These are phyloP conservation scores for Xylariaceae sp. DNA, from an alignment of 2,329 filamentous ascomycete genomes.

Conservation along the genomic window DNA sequence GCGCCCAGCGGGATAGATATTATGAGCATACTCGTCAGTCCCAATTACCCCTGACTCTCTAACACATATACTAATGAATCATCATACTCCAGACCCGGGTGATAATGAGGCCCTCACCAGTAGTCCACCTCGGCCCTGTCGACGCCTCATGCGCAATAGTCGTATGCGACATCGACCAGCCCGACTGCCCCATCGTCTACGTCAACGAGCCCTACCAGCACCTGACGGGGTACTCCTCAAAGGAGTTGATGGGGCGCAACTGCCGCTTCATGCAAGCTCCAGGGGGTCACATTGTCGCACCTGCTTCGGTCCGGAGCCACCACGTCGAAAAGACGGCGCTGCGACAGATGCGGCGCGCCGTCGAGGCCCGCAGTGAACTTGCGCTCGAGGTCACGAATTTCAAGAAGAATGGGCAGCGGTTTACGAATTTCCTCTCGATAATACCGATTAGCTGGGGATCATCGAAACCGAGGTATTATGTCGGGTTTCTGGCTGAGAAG, in stretches of 20 bases:
- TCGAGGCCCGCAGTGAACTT: conserved; percentile 43
- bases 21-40: conserved; percentile 49
- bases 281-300: conserved; percentile 54
- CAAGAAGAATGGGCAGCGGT: conserved; percentile 70
- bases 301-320: conserved; percentile 51
- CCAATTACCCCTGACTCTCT: not conserved
- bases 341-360: conserved; percentile 45
- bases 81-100: conserved; percentile 48
- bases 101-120: conserved; percentile 63
- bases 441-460: conserved; percentile 69
- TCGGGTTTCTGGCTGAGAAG: conserved; percentile 69
- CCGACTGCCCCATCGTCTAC: conserved; percentile 77
- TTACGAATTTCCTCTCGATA: conserved; percentile 80
- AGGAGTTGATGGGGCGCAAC: conserved; percentile 73
- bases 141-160: conserved; percentile 81
- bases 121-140: conserved; percentile 74
- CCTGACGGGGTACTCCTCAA: conserved; percentile 70
- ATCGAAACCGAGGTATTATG: conserved; percentile 62
- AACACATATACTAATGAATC: conserved; percentile 2
- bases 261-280: conserved; percentile 81
- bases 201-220: conserved; percentile 74
- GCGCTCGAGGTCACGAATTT: conserved; percentile 66
- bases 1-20: conserved; percentile 51
- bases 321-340: conserved; percentile 59
- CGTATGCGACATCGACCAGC: conserved; percentile 69